Evolutionary conservation across 2,329 filamentous ascomycete species (phyloP), one percentile per base, ranked within the genome.

Genomic region (Biscogniauxia marginata): DNA sequence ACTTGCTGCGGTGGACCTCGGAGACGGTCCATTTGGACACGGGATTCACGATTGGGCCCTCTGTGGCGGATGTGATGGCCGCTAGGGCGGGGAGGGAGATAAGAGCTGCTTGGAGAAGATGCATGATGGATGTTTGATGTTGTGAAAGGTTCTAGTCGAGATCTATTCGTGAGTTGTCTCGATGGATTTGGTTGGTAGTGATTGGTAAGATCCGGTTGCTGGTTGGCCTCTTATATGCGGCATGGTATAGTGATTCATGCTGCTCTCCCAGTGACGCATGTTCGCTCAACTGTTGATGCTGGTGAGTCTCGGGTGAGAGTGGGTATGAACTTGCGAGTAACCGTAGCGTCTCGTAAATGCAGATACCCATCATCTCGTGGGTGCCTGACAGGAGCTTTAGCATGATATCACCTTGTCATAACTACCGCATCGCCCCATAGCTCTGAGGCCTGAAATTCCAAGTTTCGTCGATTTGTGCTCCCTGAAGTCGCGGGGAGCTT

Each of bases 1-100:
- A 25, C 6, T 49, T 52, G 18, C 21, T 50, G 30, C 65, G 65
- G 45, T 39, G 19, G 16, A 54, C 50, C n/a, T 60, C 23, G 20
- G 50, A 56, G 7, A 65, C 39, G 3, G 58, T 61, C 64, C 63
- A 65, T 19, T 52, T 19, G 2, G 49, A 13, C 3, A 16, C 8
- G 3, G 23, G 5, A 19, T 7, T 19, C n/a, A 11, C 11, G 52
- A 13, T 16, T 19, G 49, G 34, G 50, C 47, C 20, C 7, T 49
- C 39, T 9, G 9, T 43, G 13, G 50, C 22, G 24, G 47, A 43
- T 25, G 20, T 7, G 16, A 53, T 18, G 47, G 25, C 21, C 3
- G 30, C 30, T 44, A 58, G 16, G 18, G 55, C 2, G 20, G 46
- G 23, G 39, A 57, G 11, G 1, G 50, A 21, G 5, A 46, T 16